Percentiles rank a stretch among this genome's conserved stretches.
These are phyloP conservation scores for Nematocida displodere DNA, from an alignment of 371 early-diverging fungal genomes.

Conservation along the genomic window DNA sequence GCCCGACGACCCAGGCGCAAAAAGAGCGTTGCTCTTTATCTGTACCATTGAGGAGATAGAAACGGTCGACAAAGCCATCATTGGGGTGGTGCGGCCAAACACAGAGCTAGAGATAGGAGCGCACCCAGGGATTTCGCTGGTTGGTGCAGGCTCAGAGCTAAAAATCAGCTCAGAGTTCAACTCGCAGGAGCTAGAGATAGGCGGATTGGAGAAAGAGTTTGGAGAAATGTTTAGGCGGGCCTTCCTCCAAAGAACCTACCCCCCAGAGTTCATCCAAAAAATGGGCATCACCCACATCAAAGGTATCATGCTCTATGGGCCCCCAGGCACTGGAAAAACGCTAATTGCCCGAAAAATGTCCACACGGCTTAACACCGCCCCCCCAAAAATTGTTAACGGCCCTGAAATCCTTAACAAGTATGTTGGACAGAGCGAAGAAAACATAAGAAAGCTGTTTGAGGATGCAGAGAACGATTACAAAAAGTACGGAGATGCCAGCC, in stretches of 20 bases:
- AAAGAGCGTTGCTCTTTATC: slow-evolving; percentile 23
- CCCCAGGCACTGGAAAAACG: slow-evolving; percentile 97
- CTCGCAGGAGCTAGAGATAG: slow-evolving; percentile 96
- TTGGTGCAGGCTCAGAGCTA: slow-evolving; percentile 20
- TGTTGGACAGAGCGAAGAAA: slow-evolving; percentile 98
- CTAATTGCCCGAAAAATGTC: slow-evolving; percentile 97
- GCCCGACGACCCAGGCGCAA: not conserved
- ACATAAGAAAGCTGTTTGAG: slow-evolving; percentile 89
- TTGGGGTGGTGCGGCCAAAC: slow-evolving; percentile 32
- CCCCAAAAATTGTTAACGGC: slow-evolving; percentile 93
- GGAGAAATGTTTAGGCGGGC: slow-evolving; percentile 92
- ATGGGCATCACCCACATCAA: slow-evolving; percentile 93
- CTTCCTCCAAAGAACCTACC: slow-evolving; percentile 95
- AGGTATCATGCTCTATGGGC: slow-evolving; percentile 75
- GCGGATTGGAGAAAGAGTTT: slow-evolving; percentile 94
- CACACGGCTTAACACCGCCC: slow-evolving; percentile 86
- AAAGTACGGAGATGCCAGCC: slow-evolving; percentile 80
- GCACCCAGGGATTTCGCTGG: slow-evolving; percentile 36
- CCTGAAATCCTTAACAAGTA: slow-evolving; percentile 94
- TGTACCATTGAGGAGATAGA: slow-evolving; percentile 10
- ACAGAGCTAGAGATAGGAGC: slow-evolving; percentile 16
- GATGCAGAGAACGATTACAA: slow-evolving; percentile 89
- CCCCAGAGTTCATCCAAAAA: slow-evolving; percentile 83
- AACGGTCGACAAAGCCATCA: not conserved
- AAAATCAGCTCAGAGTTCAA: slow-evolving; percentile 77